phyloP scores from a whole-genome alignment of 495 filamentous ascomycete species.

The Penicillium argentinense region DNA sequence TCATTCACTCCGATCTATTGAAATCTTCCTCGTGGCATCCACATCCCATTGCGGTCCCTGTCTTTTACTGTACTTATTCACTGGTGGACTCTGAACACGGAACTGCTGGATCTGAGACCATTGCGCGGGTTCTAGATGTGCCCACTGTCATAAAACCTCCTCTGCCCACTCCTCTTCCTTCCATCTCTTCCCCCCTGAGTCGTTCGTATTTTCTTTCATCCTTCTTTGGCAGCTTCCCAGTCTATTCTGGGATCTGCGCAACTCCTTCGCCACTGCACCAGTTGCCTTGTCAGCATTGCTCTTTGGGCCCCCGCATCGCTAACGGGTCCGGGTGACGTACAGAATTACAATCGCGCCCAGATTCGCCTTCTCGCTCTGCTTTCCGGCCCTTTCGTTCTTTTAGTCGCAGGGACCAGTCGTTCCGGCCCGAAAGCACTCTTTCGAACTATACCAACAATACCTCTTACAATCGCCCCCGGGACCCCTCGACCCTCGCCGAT shows the following conservation, averaged over 20 bases:
- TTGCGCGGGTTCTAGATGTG: conserved; percentile 17
- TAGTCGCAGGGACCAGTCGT: conserved; percentile 32
- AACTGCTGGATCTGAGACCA: conserved; percentile 14
- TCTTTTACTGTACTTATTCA: no score
- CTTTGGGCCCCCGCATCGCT: conserved; percentile 22
- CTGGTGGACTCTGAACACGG: no score
- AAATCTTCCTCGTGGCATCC: no score
- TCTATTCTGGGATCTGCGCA: conserved; percentile 1
- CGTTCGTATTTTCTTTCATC: conserved; percentile 3
- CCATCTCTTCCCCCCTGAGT: conserved; percentile 3
- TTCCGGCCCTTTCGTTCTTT: conserved; percentile 37
- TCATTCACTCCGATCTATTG: no score
- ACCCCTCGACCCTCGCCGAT: conserved; percentile 26
- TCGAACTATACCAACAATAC: conserved; percentile 28
- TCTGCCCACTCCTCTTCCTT: neutral
- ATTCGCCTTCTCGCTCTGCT: conserved; percentile 37
- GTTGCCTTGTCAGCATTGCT: conserved; percentile 10
- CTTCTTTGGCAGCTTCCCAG: neutral
- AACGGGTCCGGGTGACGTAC: conserved; percentile 19
- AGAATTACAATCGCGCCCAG: conserved; percentile 35
- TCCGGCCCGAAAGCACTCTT: conserved; percentile 31
- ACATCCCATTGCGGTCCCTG: no score
- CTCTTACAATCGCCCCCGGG: conserved; percentile 20
- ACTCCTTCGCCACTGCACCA: neutral
- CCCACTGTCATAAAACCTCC: conserved; percentile 4